Percentiles rank a stretch among this genome's conserved stretches.
Conservation (phyloP, 2,329 filamentous ascomycete species). For the Fusarium proliferatum region DNA sequence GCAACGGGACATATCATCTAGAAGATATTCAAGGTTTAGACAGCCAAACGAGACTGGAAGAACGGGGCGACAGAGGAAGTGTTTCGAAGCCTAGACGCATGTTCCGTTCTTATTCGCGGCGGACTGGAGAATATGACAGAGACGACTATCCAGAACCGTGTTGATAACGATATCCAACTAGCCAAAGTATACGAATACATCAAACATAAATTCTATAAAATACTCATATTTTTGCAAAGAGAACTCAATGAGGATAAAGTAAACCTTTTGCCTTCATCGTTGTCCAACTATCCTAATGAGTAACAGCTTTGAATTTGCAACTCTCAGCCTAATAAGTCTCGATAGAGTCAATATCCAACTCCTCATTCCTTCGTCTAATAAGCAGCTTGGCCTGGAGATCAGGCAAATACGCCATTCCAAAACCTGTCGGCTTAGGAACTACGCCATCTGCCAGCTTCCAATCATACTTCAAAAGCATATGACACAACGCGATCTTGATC, state of each 20-base stretch:
- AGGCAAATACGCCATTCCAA: not conserved
- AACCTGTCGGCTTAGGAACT: not conserved
- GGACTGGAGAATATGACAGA: constrained; percentile 22
- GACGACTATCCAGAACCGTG: constrained; percentile 18
- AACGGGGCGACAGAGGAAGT: not conserved
- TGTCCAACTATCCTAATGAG: fast-evolving
- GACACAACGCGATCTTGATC: constrained; percentile 62
- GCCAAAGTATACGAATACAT: not conserved
- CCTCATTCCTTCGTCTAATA: not conserved
- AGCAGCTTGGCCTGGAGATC: not conserved
- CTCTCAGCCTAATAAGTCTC: not conserved
- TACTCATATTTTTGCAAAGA: fast-evolving
- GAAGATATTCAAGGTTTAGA: not conserved
- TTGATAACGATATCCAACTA: not conserved
- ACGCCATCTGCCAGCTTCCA: constrained; percentile 10
- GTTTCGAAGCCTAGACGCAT: constrained; percentile 27
- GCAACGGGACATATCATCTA: constrained; percentile 19
- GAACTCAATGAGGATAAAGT: fast-evolving
- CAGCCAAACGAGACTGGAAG: constrained; percentile 2
- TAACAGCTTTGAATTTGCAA: too few relatives aligned
- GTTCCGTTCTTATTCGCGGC: constrained; percentile 16
- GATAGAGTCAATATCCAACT: constrained; percentile 4
- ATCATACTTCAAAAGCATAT: constrained; percentile 63
- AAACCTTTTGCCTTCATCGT: not conserved
- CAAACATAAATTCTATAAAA: fast-evolving